Base-by-base conservation (phyloP, 106 monocot genomes). In the Acanthochlamys bracteata region DNA sequence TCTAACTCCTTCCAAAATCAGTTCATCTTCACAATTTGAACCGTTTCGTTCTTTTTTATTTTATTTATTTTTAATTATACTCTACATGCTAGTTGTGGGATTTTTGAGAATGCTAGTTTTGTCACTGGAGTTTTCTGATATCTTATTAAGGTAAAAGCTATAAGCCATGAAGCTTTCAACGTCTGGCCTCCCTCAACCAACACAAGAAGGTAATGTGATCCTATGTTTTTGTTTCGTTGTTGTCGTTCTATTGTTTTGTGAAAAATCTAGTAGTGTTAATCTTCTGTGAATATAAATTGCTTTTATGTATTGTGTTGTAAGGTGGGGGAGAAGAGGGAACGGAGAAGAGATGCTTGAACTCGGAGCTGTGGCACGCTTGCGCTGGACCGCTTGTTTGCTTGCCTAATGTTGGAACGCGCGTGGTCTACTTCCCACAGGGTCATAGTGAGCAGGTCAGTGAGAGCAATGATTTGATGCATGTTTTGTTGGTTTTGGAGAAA, bases 361-460 rank as follows among this genome's bases (percentile, higher is more conserved):
- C 86, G 27, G 87, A 92, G 77, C 86, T 92, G 16, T 92, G 92
- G 92, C 92, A 92, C 55, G 92, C 84, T 3, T 92, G 92, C 47
- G 92, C 92, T 25, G 92, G 92, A 16, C 92, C 92, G 25, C 82
- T 92, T 25, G 87, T 92, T n/a, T 92, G 75, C 66, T 62, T 87
- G 55, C 92, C 87, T 4, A 75, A 79, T 24, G 66, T 84, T n/a
- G 87, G 92, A 43, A 87, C 80, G 23, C 81, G 92, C 2, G 87
- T 92, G 7, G 86, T 92, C 42, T 92, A 92, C 72, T 86, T 92
- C 56, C 92, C 92, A 3, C 92, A 92, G 66, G 92, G 92, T 11
- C 92, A 92, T 66, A 92, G 92, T 16, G 87, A 92, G 72, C 92
- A 92, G 84, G 92, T 84, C 42, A n/a, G 2, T 53, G 11, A 22